phyloP scores from a whole-genome alignment of 176 grass and related monocot species.

The Carex kokanica region DNA sequence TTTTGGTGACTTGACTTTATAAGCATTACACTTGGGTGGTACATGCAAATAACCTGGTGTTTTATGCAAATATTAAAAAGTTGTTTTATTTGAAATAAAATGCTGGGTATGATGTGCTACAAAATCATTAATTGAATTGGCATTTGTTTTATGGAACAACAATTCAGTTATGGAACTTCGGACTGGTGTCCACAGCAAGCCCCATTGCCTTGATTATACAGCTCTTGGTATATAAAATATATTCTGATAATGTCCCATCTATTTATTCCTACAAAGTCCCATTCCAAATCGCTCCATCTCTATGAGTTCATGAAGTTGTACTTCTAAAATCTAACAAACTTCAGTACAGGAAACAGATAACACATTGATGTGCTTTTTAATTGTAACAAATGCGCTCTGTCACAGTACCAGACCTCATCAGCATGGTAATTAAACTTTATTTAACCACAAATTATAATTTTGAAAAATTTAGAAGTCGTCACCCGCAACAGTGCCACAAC shows the following conservation, averaged over 20 bases:
- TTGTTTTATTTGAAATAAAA: not conserved
- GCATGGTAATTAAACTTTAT: not conserved
- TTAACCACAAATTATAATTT: not conserved
- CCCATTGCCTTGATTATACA: not conserved
- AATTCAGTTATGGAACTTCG: not conserved
- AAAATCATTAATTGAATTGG: not conserved
- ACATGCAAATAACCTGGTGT: not conserved
- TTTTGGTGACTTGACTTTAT: not conserved
- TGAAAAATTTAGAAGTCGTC: constrained; percentile 34
- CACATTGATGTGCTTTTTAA: not conserved
- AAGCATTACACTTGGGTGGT: not conserved
- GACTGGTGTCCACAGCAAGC: not conserved
- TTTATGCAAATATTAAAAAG: not conserved
- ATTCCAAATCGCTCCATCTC: not conserved
- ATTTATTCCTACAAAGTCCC: not conserved
- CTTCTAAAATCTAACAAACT: not conserved
- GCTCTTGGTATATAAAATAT: not conserved
- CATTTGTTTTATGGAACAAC: not conserved
- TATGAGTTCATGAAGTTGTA: not conserved
- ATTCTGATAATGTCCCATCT: not conserved
- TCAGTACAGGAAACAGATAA: not conserved
- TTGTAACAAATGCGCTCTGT: not conserved
- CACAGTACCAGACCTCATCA: not conserved
- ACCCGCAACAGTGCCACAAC: constrained; percentile 48
- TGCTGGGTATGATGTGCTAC: not conserved